Evolutionary conservation across 768 basidiomycete species (phyloP), one percentile per base, ranked within the genome.

Genomic region (Pholiota molesta): DNA sequence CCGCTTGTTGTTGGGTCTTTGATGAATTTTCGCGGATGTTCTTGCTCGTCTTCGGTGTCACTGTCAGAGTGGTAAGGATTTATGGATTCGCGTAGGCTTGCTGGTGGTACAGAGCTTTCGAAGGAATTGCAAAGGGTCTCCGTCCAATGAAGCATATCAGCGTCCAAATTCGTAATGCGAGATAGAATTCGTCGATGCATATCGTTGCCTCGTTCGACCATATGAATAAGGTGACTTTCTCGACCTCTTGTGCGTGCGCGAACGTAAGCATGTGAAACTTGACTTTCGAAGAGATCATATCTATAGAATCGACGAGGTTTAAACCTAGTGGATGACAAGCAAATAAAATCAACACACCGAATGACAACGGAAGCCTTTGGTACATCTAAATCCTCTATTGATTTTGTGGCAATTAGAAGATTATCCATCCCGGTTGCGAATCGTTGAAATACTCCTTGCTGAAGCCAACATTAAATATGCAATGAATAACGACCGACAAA

Each of bases 1-100:
- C 84, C 81, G 51, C 87, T 79, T 11, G 89, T 86, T 2, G 82
- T 80, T 1, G 92, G 83, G 68, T 93, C 90, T 63, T 79, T 72
- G 49, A 93, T 79, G 62, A 65, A 84, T 19, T 72, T 64, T 49
- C 68, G 72, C 19, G 60, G 60, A 21, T 52, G 62, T n/a, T 71
- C 65, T 1, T 52, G 65, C 5, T 75, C 73, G 16, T 78, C 79
- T 40, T 86, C 82, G 31, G 81, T 81, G 14, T 83, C 84, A 52
- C 75, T 80, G 59, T 85, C 84, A 0, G 81, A 81, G 44, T 77
- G 74, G 62, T 80, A 83, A n/a, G 81, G 70, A 60, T 81, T 70
- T 29, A 68, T 69, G 47, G 72, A 74, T 55, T 81, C 78, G 21
- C 65, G 71, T 14, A 87, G 64, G 29, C 78, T 74, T 39, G 60